phyloP scores from a whole-genome alignment of 805 yeast genomes.

The Phaffomyces thermotolerans region DNA sequence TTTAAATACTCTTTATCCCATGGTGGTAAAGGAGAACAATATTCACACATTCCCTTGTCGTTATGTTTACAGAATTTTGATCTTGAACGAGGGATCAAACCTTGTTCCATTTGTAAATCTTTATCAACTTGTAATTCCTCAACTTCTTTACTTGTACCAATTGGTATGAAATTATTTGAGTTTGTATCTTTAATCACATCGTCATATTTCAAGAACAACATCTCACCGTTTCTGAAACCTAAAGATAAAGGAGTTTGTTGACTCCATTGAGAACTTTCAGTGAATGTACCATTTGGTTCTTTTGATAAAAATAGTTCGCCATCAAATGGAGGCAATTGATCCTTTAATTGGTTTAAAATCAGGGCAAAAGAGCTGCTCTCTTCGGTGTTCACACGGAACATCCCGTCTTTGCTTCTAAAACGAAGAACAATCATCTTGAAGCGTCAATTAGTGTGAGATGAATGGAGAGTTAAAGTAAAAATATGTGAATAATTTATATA shows the following conservation, averaged over 20 bases:
- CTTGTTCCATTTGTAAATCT: constrained; percentile 54
- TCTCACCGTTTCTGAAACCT: constrained; percentile 43
- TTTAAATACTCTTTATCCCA: constrained; percentile 78
- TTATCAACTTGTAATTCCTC: constrained; percentile 63
- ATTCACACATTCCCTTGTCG: constrained; percentile 95
- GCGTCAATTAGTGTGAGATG: too few relatives aligned
- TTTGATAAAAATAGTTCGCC: constrained; percentile 22
- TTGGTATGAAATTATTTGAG: constrained; percentile 2
- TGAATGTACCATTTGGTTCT: constrained; percentile 19
- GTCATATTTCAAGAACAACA: constrained; percentile 32
- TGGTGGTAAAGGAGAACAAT: constrained; percentile 92
- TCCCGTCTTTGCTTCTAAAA: constrained; percentile 81
- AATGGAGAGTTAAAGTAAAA: neutral
- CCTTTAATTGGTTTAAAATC: constrained; percentile 35
- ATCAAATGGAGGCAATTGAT: constrained; percentile 21
- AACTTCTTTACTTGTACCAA: constrained; percentile 15
- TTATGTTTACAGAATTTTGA: constrained; percentile 76
- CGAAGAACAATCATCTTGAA: constrained; percentile 33
- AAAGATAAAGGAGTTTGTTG: constrained; percentile 29
- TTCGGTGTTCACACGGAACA: constrained; percentile 57
- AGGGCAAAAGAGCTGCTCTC: constrained; percentile 35
- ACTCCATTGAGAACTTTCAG: constrained; percentile 18
- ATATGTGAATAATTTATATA: too few relatives aligned
- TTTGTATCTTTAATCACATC: neutral
- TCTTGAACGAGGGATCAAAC: constrained; percentile 59